Base-by-base conservation (phyloP, 257 asterid genomes). In the Pogostemon cablin region DNA sequence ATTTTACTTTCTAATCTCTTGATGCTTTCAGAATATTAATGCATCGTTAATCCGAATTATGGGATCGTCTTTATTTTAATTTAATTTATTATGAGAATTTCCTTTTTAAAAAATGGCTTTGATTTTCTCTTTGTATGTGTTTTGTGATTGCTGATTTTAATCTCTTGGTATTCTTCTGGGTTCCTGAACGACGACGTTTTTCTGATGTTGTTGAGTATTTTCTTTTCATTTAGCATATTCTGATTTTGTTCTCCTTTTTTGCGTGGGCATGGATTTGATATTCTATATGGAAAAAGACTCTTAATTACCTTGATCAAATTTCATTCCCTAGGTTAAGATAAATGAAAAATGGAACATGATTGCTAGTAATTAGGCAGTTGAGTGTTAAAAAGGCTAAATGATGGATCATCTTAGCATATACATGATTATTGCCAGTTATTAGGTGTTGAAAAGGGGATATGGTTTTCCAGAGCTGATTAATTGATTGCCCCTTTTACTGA, bases 261-360 rank as follows among this genome's bases (percentile, higher is more conserved):
- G 65, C 37, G 17, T 6, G 59, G 32, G 32, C 32, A 25, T 68
- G 62, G 42, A 57, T 25, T 57, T 66, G 62, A 20, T 46, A 39
- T 35, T 62, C 71, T 62, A 54, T 46, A 1, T 42, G 54, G 40
- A 11, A 62, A 44, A 5, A 2, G 5, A 64, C 46, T 39, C 53
- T 25, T 67, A 44, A 38, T 6, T 61, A 12, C 50, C 60, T 54
- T 9, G 43, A 73, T 65, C 66, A 72, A 54, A 25, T 25, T 25
- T 54, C 37, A 17, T 17, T 35, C 15, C 37, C 37, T 6, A 54
- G n/a, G 8, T 54, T 37, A 54, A 17, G 37, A 52, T 9, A 53
- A 53, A 15, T 15, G 58, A 53, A 53, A 25, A 53, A 53, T 40
- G 52, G 20, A 34, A 60, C 11, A 3, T 46, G 34, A 65, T 34